Base-by-base conservation (phyloP, 2,329 filamentous ascomycete genomes). In the Penicillium freii region DNA sequence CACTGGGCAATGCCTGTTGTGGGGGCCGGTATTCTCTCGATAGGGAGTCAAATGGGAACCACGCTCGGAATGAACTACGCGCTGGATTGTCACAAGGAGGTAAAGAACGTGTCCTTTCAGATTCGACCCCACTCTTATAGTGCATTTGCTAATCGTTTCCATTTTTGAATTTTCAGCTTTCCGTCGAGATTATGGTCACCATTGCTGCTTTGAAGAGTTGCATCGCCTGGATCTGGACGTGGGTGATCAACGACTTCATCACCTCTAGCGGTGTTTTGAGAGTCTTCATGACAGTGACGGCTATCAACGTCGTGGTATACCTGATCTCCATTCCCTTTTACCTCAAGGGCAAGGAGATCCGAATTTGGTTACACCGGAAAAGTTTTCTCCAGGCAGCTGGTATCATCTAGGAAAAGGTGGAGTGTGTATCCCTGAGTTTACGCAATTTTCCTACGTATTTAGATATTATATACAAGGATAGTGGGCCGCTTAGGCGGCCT, bases 161-260 rank as follows among this genome's bases (percentile, higher is more conserved):
- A 6, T 34, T 29, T 5, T 15, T 15, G 40, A 33, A 6, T 19
- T 42, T 21, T 31, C 48, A 62, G 61, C 56, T 67, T 19, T 65
- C 65, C 25, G 68, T 64, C 1, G 69, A 71, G 40, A 47, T 68
- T 2, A 70, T 71, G 67, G 68, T 71, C 8, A 68, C 69, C 0
- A 63, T 70, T 50, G 63, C 68, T 19, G 65, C 62, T 31, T 44
- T 70, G 9, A 68, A 71, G 36, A 64, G 60, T 21, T 42, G 53
- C 1, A 66, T 71, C 31, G 68, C 68, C 1, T 71, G 68, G 69
- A 68, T 68, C 6, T 71, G 67, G 63, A 66, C 62, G 0, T 64
- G 63, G 62, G 57, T 58, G 23, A 62, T 66, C 19, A 66, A 62
- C 33, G 62, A 62, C 33, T 66, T 54, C 27, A 45, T 63, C 39